Evolutionary conservation across 306 rosid genomes (phyloP), one percentile per base, ranked within the genome.

Genomic region (Gastrolobium bilobum): DNA sequence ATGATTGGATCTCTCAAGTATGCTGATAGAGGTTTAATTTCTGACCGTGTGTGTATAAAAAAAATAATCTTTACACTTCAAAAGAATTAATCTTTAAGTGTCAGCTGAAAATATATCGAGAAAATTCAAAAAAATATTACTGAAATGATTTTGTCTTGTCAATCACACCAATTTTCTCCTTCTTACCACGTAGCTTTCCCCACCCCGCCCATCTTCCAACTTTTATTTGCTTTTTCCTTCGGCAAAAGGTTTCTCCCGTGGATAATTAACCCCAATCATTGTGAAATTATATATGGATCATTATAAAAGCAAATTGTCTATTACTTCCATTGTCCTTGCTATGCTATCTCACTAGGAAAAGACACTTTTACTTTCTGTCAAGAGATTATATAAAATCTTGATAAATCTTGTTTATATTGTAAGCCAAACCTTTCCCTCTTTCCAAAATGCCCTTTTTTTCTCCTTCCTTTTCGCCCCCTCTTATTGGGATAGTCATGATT

Each of bases 231-330:
- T 43, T 64, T 58, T 85, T 43, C 44, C 74, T 78, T 66, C 70
- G n/a, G 68, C 77, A 80, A 85, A 64, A 77, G 57, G 33, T n/a
- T 47, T 73, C 44, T 68, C 58, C 9, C 6, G 83, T 70, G 84
- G 60, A 80, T 73, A 75, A 85, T 57, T 69, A 57, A 63, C 68
- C 72, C 76, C 86, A 75, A 88, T 85, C 70, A 85, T 83, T 72
- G 61, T 63, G 70, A 71, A 80, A 83, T 80, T 75, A 83, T 83
- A 68, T 4, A 60, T 66, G 66, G 61, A 83, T 82, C 50, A 75
- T 78, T 71, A 50, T 75, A 50, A 71, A 71, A 59, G 13, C 46
- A 0, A 65, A 77, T 9, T 59, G 57, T 57, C 70, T 61, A 10
- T 33, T 47, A 46, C 54, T 62, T 65, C 74, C 14, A 59, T 52